phyloP scores from a whole-genome alignment of 2,329 filamentous ascomycete genomes.

The Aspergillus ochraceus region DNA sequence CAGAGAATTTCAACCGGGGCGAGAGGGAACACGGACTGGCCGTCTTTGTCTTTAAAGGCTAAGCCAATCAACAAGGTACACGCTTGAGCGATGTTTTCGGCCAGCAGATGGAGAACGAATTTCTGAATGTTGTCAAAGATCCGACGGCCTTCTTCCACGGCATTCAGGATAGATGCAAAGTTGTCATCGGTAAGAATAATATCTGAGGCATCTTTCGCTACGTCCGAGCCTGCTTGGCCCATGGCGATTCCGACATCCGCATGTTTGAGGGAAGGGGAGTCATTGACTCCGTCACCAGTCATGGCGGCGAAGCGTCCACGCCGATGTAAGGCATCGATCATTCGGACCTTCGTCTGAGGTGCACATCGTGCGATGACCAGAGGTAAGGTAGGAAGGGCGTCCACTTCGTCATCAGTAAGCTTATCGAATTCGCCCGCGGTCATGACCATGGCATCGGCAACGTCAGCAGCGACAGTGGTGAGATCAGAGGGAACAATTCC shows the following conservation, averaged over 20 bases:
- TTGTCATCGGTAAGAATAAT: constrained; percentile 75
- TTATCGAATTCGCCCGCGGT: constrained; percentile 75
- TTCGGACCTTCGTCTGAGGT: constrained; percentile 69
- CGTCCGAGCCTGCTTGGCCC: constrained; percentile 74
- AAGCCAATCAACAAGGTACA: constrained; percentile 76
- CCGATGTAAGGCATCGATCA: constrained; percentile 63
- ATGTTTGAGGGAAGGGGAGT: constrained; percentile 74
- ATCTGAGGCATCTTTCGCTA: constrained; percentile 67
- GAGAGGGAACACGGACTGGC: constrained; percentile 77
- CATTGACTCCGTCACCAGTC: constrained; percentile 86
- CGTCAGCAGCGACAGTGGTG: constrained; percentile 56
- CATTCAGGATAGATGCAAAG: constrained; percentile 78
- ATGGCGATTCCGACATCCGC: constrained; percentile 85
- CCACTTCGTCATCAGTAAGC: constrained; percentile 70
- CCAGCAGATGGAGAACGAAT: constrained; percentile 74
- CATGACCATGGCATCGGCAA: constrained; percentile 65
- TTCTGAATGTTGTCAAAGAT: constrained; percentile 88
- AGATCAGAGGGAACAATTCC: constrained; percentile 68
- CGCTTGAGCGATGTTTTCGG: constrained; percentile 79
- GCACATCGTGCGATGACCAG: constrained; percentile 58
- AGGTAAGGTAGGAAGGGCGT: constrained; percentile 52
- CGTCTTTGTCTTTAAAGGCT: constrained; percentile 68
- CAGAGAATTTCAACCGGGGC: constrained; percentile 82
- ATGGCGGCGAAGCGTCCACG: constrained; percentile 74
- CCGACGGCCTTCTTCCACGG: constrained; percentile 75